These are phyloP conservation scores for Rhodotorula sp. DNA, from an alignment of 1,284 basidiomycete species.

Conservation along the genomic window DNA sequence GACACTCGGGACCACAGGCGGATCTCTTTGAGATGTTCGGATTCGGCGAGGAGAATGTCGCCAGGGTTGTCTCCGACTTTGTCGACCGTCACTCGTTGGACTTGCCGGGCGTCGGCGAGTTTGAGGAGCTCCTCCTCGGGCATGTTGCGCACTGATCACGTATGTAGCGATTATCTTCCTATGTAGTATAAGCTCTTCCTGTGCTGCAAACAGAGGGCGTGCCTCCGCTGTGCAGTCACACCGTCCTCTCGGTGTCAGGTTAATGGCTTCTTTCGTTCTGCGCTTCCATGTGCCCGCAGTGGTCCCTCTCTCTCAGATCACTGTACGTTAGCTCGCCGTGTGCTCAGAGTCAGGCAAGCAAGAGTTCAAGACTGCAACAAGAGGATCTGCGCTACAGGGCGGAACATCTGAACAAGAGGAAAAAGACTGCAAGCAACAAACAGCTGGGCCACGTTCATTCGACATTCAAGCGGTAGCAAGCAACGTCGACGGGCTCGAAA, in stretches of 20 bases:
- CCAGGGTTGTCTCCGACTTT: constrained; percentile 76
- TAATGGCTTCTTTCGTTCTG: too few relatives aligned
- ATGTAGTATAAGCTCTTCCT: too few relatives aligned
- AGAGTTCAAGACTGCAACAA: too few relatives aligned
- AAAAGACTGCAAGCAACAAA: neutral
- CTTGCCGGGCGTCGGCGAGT: constrained; percentile 1
- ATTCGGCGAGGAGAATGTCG: constrained; percentile 74
- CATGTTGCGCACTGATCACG: neutral
- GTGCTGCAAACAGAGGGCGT: too few relatives aligned
- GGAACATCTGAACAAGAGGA: neutral
- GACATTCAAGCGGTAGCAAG: constrained; percentile 6
- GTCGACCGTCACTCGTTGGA: constrained; percentile 71
- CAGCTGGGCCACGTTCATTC: constrained; percentile 7
- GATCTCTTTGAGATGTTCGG: constrained; percentile 64
- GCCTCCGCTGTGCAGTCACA: too few relatives aligned
- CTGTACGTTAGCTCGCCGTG: too few relatives aligned
- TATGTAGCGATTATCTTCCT: neutral
- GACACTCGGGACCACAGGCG: constrained; percentile 72
- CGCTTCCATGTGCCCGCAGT: too few relatives aligned
- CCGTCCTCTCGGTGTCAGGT: too few relatives aligned
- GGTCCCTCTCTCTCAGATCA: too few relatives aligned
- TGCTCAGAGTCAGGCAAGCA: too few relatives aligned
- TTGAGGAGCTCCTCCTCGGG: neutral
- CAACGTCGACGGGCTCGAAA: constrained; percentile 46
- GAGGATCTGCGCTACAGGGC: neutral